A percentile compares a stretch with the other conserved stretches of the same genome.
Evolutionary conservation across 2,329 filamentous ascomycete genomes (phyloP).

Genomic region (Tolypocladium pustulatum): DNA sequence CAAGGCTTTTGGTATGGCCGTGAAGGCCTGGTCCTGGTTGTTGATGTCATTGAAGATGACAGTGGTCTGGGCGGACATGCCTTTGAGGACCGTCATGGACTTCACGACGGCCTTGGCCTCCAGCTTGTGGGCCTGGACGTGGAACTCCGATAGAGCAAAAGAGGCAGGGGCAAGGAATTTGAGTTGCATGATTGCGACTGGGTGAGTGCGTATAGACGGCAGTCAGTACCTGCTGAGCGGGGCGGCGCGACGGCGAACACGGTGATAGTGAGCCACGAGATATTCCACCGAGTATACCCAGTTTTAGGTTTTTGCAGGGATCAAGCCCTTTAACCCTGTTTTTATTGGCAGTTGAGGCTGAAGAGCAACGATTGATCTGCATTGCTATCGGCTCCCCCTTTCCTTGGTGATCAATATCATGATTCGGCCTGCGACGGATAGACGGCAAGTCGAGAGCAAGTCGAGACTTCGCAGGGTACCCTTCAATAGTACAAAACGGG

Average conservation of each 20-base stretch:
- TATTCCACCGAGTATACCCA: neutral
- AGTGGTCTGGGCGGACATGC: constrained; percentile 5
- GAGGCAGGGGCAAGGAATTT: constrained; percentile 8
- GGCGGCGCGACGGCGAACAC: neutral
- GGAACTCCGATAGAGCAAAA: constrained; percentile 7
- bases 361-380: neutral
- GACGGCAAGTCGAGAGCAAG: neutral
- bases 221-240: neutral
- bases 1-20: neutral
- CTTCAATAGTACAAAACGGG: too few relatives aligned
- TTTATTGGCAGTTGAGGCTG: neutral
- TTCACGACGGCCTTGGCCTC: constrained; percentile 3
- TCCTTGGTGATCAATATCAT: neutral
- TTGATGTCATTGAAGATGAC: constrained; percentile 2
- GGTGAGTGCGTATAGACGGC: neutral
- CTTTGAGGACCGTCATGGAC: constrained; percentile 5
- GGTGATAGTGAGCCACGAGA: neutral
- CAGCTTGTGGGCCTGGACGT: constrained; percentile 5
- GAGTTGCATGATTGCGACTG: constrained; percentile 7
- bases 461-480: too few relatives aligned
- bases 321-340: neutral
- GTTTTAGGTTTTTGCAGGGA: neutral
- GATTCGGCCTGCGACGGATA: neutral
- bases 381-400: neutral
- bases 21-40: neutral